Conservation (phyloP, 352 stramenopile species). For the Pythium chondricola region DNA sequence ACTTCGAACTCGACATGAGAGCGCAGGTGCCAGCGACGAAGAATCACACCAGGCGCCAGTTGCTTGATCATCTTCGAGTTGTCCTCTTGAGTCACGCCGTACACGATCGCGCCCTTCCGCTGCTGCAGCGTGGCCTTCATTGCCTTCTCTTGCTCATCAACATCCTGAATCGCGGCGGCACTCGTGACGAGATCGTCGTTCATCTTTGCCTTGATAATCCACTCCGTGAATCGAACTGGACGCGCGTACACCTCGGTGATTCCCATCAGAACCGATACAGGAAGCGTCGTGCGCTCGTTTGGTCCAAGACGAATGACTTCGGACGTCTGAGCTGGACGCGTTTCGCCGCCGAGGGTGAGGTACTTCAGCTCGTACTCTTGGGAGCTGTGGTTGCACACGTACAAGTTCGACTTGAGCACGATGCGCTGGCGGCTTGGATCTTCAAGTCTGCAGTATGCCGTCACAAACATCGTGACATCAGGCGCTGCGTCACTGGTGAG, state of each 20-base stretch:
- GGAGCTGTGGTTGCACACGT: conserved; percentile 75
- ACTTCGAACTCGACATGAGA: conserved; percentile 80
- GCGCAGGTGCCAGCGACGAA: conserved; percentile 70
- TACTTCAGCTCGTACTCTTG: conserved; percentile 75
- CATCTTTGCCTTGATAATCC: conserved; percentile 65
- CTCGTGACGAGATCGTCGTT: conserved; percentile 78
- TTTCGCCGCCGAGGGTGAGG: conserved; percentile 43
- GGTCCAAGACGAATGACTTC: conserved; percentile 50
- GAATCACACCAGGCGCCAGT: conserved; percentile 63
- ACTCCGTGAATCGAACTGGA: conserved; percentile 54
- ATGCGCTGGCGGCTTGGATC: conserved; percentile 54
- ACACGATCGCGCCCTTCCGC: conserved; percentile 66
- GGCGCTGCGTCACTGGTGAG: conserved; percentile 21
- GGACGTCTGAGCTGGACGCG: conserved; percentile 42
- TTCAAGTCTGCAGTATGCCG: conserved; percentile 63
- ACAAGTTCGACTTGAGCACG: conserved; percentile 75
- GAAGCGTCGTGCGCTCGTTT: conserved; percentile 47
- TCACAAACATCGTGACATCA: conserved; percentile 55
- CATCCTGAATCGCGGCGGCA: conserved; percentile 38
- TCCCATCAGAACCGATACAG: conserved; percentile 72
- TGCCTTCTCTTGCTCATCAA: conserved; percentile 46
- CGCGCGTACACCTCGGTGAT: conserved; percentile 80
- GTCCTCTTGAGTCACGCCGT: conserved; percentile 65
- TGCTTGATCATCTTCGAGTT: conserved; percentile 68
- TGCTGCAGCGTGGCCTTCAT: conserved; percentile 44